Conservation (phyloP, 352 stramenopile genomes). For the Globisporangium spiculum region DNA sequence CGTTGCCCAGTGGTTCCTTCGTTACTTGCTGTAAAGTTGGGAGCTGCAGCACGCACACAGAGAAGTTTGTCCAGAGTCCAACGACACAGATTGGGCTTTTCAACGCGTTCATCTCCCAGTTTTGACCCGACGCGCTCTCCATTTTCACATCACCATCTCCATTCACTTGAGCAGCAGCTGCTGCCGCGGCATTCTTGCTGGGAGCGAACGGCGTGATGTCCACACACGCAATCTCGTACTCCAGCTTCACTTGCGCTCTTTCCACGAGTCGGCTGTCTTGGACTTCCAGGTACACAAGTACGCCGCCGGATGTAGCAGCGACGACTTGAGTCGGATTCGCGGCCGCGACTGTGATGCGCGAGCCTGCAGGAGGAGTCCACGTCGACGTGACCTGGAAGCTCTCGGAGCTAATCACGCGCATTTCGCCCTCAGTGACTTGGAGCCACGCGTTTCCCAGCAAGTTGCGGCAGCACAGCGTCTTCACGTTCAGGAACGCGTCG, state of each 20-base stretch:
- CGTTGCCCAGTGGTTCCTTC: constrained; percentile 73
- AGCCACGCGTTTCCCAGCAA: constrained; percentile 84
- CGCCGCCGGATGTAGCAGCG: constrained; percentile 87
- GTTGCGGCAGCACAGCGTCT: constrained; percentile 94
- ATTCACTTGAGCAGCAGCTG: constrained; percentile 12
- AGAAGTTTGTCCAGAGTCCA: constrained; percentile 93
- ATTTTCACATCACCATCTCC: constrained; percentile 56
- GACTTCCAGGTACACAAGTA: constrained; percentile 89
- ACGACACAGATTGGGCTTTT: constrained; percentile 72
- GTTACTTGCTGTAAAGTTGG: constrained; percentile 67
- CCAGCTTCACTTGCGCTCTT: constrained; percentile 70
- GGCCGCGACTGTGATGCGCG: constrained; percentile 79
- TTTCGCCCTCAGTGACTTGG: constrained; percentile 93
- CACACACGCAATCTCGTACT: constrained; percentile 95
- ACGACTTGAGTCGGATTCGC: constrained; percentile 92
- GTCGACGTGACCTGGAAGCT: constrained; percentile 61
- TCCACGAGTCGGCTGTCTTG: constrained; percentile 57
- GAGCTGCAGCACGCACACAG: constrained; percentile 83
- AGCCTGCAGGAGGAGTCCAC: constrained; percentile 66
- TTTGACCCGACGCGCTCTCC: constrained; percentile 27
- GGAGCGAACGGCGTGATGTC: constrained; percentile 71
- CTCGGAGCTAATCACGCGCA: constrained; percentile 85
- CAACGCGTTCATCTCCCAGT: constrained; percentile 60
- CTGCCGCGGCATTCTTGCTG: background rate
- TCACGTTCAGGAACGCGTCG: constrained; percentile 73